A percentile compares a stretch with the other conserved stretches of the same genome.
Conservation (phyloP, 768 basidiomycete genomes). For the Leccinum aurantiacum region DNA sequence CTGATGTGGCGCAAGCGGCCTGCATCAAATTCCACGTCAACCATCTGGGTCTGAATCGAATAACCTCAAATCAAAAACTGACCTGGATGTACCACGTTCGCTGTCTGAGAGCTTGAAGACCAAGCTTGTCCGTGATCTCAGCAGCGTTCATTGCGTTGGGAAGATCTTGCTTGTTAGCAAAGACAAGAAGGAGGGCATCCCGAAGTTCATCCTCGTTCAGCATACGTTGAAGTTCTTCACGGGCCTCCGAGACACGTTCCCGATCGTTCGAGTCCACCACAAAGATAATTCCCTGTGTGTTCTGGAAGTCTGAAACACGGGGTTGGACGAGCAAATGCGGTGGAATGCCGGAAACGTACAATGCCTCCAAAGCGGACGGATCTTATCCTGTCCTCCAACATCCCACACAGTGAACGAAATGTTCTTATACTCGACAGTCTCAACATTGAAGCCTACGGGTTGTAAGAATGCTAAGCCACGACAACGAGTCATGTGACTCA, state of each 20-base stretch:
- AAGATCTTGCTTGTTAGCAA: slow-evolving; percentile 99
- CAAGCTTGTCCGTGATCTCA: slow-evolving; percentile 99
- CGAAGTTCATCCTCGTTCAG: slow-evolving; percentile 99
- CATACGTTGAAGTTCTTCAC: slow-evolving; percentile 99
- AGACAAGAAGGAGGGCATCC: slow-evolving; percentile 96
- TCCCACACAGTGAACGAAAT: slow-evolving; percentile 99
- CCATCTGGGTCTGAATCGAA: slow-evolving; percentile 4
- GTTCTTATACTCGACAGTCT: slow-evolving; percentile 99
- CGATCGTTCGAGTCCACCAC: slow-evolving; percentile 99
- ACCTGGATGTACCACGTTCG: slow-evolving; percentile 98
- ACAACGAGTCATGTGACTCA: slow-evolving; percentile 42
- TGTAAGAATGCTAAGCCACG: slow-evolving; percentile 12
- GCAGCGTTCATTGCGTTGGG: slow-evolving; percentile 99
- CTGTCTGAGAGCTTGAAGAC: slow-evolving; percentile 95
- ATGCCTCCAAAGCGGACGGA: slow-evolving; percentile 99
- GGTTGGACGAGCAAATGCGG: slow-evolving; percentile 14
- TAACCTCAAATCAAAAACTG: slow-evolving; percentile 26
- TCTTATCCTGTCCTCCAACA: slow-evolving; percentile 99
- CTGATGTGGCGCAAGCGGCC: slow-evolving; percentile 98
- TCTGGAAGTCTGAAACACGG: slow-evolving; percentile 87
- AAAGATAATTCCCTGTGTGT: slow-evolving; percentile 99
- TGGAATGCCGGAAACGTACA: slow-evolving; percentile 58
- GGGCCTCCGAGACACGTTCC: slow-evolving; percentile 98
- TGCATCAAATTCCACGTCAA: slow-evolving; percentile 36
- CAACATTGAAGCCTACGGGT: slow-evolving; percentile 94